Conservation (phyloP, 768 basidiomycete species). For the Phylloporus arenicola region DNA sequence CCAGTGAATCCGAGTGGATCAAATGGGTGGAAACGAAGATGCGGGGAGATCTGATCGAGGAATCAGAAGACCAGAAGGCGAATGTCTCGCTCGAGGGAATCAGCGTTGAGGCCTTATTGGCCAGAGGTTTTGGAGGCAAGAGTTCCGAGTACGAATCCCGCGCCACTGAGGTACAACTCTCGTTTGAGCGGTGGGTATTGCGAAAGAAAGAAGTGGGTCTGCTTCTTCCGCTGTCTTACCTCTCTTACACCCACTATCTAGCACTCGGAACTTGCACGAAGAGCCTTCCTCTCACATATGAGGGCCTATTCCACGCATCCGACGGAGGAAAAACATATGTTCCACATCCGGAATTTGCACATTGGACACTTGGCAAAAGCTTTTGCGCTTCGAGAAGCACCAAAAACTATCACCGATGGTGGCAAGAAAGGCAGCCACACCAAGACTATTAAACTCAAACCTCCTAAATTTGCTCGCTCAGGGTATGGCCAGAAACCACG, state of each 20-base stretch:
- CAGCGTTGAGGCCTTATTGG: constrained; percentile 64
- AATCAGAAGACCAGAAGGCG: constrained; percentile 28
- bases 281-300: constrained; percentile 88
- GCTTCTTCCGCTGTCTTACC: background rate
- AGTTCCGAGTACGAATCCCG: constrained; percentile 77
- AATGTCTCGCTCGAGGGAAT: constrained; percentile 53
- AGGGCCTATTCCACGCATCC: constrained; percentile 98
- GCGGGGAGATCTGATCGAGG: constrained; percentile 42
- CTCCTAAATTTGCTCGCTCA: constrained; percentile 2
- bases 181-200: constrained; percentile 93
- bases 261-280: constrained; percentile 75
- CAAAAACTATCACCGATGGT: constrained; percentile 35
- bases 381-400: constrained; percentile 86
- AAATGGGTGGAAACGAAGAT: constrained; percentile 85
- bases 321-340: constrained; percentile 90
- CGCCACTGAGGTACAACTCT: constrained; percentile 92
- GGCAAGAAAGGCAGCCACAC: constrained; percentile 13
- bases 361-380: constrained; percentile 92
- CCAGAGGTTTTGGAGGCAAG: constrained; percentile 81
- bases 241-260: constrained; percentile 28
- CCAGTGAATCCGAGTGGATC: constrained; percentile 86
- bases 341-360: constrained; percentile 92
- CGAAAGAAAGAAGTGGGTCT: constrained; percentile 58
- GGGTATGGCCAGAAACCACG: constrained; percentile 19
- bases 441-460: constrained; percentile 3